Base-by-base conservation (phyloP, 768 basidiomycete genomes). In the Hortiboletus flavorubellus region DNA sequence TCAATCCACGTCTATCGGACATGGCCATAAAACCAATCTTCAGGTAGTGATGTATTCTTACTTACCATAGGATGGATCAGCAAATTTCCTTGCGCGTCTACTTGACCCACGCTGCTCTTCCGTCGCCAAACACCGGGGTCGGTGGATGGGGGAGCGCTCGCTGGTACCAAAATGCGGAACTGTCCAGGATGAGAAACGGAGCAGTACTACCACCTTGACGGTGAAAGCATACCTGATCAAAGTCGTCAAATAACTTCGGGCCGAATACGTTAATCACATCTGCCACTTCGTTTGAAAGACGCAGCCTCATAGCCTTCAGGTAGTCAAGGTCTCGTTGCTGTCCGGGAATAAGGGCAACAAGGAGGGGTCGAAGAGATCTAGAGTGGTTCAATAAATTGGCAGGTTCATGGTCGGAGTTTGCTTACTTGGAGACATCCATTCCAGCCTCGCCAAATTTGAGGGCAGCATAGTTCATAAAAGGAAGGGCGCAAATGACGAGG, bases 381-480 rank as follows among this genome's bases (percentile, higher is more conserved):
- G 37, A 51, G 11, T 26, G 57, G 51, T 11, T 63, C 51, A 46
- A 58, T 46, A 10, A 54, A 49, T 48, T 47, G 31, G 45, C 33
- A 15, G 35, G 30, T 30, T 48, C 18, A 34, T 16, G 46, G 42
- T 48, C 49, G 10, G 18, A n/a, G 33, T 46, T 46, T n/a, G 73
- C 89, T 61, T 63, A 95, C 94, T 98, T 98, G 51, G 94, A 78
- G 29, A 98, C 93, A 64, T 98, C 96, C 84, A 97, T 87, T 23
- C 95, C 96, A 34, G 95, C 96, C 70, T 98, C 96, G 41, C 96
- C 96, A 64, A 98, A 98, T 71, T 97, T 96, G 49, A 98, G 80
- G 7, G 96, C 92, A 6, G 93, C 91, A 65, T 89, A 91, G 53
- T 91, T 94, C 77, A 96, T 87, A 69, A 91, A 83, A 14, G 96